These are phyloP conservation scores for Magnusiomyces ingens DNA, from an alignment of 1,139 yeast species.

Conservation along the genomic window DNA sequence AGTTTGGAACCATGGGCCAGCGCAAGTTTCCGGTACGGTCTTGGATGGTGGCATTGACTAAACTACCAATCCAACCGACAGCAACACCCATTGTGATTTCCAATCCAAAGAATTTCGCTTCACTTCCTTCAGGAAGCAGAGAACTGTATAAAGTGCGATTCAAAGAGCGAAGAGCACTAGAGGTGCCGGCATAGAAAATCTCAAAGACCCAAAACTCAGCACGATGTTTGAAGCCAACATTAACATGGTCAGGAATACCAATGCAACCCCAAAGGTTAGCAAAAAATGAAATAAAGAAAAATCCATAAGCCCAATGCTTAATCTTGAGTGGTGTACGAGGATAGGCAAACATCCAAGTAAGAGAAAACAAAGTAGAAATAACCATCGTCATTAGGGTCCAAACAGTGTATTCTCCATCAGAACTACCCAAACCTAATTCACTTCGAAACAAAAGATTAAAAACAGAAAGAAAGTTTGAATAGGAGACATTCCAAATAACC, in stretches of 20 bases:
- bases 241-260: slow-evolving; percentile 31
- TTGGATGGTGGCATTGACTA: slow-evolving; percentile 40
- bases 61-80: slow-evolving; percentile 41
- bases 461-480: slow-evolving; percentile 37
- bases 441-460: slow-evolving; percentile 40
- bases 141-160: slow-evolving; percentile 39
- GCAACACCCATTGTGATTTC: slow-evolving; percentile 42
- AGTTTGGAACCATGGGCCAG: slow-evolving; percentile 39
- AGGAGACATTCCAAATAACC: slow-evolving; percentile 43
- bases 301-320: slow-evolving; percentile 36
- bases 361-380: slow-evolving; percentile 36
- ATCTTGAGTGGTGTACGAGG: slow-evolving; percentile 30
- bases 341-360: slow-evolving; percentile 38
- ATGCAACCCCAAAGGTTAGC: slow-evolving; percentile 42
- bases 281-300: slow-evolving; percentile 33
- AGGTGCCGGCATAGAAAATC: slow-evolving; percentile 35
- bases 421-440: slow-evolving; percentile 38
- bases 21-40: slow-evolving; percentile 39
- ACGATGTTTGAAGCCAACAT: slow-evolving; percentile 39
- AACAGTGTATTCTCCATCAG: slow-evolving; percentile 41
- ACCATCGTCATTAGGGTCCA: slow-evolving; percentile 39
- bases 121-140: slow-evolving; percentile 40
- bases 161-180: slow-evolving; percentile 38
- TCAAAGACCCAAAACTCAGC: slow-evolving; percentile 45
- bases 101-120: slow-evolving; percentile 42